Percentiles rank a stretch among this genome's conserved stretches.
Conservation (phyloP, 768 basidiomycete genomes). For the Kwoniella heveanensis region DNA sequence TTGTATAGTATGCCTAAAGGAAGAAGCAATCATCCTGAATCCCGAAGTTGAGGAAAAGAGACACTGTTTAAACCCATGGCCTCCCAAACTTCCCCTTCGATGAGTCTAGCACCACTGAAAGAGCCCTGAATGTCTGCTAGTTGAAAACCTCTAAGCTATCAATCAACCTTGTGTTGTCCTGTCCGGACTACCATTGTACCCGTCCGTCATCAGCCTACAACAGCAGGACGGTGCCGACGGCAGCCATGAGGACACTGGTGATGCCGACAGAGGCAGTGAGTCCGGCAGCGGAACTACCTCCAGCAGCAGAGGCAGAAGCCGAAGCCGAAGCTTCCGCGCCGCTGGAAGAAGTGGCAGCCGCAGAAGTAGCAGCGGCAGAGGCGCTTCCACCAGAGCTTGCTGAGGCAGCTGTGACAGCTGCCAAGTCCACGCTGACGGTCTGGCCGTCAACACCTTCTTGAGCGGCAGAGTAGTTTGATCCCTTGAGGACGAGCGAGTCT, state of each 20-base stretch:
- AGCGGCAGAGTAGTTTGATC: constrained; percentile 13
- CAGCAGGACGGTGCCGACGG: background rate
- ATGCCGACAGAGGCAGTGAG: background rate
- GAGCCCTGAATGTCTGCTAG: too few relatives aligned
- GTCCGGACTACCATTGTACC: too few relatives aligned
- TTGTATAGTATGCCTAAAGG: too few relatives aligned
- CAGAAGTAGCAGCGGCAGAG: constrained; percentile 3
- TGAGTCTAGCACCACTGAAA: too few relatives aligned
- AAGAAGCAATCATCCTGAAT: too few relatives aligned
- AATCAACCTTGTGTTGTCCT: too few relatives aligned
- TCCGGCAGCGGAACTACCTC: background rate
- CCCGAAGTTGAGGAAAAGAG: too few relatives aligned
- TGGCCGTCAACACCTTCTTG: constrained; percentile 9
- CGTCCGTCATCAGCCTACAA: too few relatives aligned
- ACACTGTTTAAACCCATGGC: too few relatives aligned
- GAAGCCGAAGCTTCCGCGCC: constrained; percentile 29
- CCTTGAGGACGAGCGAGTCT: constrained; percentile 19
- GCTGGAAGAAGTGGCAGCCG: constrained; percentile 30
- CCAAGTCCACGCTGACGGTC: constrained; percentile 9
- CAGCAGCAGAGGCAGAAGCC: background rate
- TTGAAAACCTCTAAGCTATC: too few relatives aligned
- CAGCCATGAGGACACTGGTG: background rate
- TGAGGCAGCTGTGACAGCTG: constrained; percentile 7
- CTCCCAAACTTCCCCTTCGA: too few relatives aligned
- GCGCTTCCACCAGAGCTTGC: background rate